Conservation (phyloP, 2,329 filamentous ascomycete species). For the Biscogniauxia marginata region DNA sequence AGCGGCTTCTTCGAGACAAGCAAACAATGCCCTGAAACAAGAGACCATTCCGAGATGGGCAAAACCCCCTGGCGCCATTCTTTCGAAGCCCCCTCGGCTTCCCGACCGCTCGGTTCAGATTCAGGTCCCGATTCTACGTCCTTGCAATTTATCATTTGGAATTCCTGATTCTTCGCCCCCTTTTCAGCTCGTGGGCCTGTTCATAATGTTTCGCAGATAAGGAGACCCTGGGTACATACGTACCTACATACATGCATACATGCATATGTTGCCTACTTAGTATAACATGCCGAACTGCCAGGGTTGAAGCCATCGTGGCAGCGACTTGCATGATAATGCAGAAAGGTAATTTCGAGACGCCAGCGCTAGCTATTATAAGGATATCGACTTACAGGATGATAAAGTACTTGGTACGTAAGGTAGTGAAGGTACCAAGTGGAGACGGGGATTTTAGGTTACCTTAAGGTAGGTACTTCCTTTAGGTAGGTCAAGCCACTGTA, state of each 20-base stretch:
- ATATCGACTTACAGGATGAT: not conserved
- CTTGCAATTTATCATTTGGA: not conserved
- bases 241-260: not conserved
- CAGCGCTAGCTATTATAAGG: not conserved
- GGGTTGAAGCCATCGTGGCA: not conserved
- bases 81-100: not conserved
- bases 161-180: not conserved
- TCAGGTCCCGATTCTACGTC: constrained; percentile 1
- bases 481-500: not conserved
- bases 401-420: not conserved
- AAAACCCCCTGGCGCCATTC: not conserved
- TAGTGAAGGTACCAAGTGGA: too few relatives aligned
- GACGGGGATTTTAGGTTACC: too few relatives aligned
- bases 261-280: not conserved
- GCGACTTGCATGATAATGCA: not conserved
- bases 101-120: constrained; percentile 8
- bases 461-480: not conserved
- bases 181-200: not conserved
- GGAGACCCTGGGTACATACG: not conserved
- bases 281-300: not conserved
- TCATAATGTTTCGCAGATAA: not conserved
- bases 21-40: constrained; percentile 1
- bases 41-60: not conserved
- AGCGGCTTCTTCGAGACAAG: not conserved
- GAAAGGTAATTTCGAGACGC: not conserved